phyloP scores from a whole-genome alignment of 2,329 filamentous ascomycete genomes.

The Pochonia chlamydosporia region DNA sequence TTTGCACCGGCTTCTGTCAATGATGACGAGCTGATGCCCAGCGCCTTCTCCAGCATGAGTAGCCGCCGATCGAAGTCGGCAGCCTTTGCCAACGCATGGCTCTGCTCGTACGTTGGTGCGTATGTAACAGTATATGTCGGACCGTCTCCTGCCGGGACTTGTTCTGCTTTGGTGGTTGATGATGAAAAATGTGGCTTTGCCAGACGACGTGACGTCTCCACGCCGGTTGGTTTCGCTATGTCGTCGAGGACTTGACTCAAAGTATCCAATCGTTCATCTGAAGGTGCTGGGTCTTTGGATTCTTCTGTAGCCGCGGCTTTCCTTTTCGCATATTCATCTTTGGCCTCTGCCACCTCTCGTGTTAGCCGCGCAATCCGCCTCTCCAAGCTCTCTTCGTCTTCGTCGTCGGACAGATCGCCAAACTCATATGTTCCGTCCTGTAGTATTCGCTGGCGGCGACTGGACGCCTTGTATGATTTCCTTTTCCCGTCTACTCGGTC shows the following conservation, averaged over 20 bases:
- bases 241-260: conserved; percentile 68
- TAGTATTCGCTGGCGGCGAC: conserved; percentile 56
- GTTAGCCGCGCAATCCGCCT: conserved; percentile 75
- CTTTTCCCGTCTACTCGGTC: conserved; percentile 79
- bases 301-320: conserved; percentile 40
- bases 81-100: conserved; percentile 69
- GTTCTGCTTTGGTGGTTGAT: conserved; percentile 14
- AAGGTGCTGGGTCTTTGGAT: conserved; percentile 39
- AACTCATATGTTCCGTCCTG: conserved; percentile 61
- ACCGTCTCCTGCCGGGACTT: conserved; percentile 17
- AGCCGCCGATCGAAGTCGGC: conserved; percentile 85
- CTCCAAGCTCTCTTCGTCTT: conserved; percentile 68
- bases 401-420: conserved; percentile 73
- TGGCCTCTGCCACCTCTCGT: conserved; percentile 74
- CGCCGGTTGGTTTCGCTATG: conserved; percentile 37
- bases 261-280: conserved; percentile 44
- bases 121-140: conserved; percentile 62
- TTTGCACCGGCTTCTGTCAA: conserved; percentile 56
- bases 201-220: conserved; percentile 9
- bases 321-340: conserved; percentile 53
- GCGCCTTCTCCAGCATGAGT: conserved; percentile 67
- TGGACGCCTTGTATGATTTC: conserved; percentile 75
- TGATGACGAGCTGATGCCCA: conserved; percentile 70
- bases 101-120: conserved; percentile 58
- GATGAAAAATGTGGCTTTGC: conserved; percentile 9